Conservation (phyloP, 345 rosid genomes). For the Eucalyptus caleyi region DNA sequence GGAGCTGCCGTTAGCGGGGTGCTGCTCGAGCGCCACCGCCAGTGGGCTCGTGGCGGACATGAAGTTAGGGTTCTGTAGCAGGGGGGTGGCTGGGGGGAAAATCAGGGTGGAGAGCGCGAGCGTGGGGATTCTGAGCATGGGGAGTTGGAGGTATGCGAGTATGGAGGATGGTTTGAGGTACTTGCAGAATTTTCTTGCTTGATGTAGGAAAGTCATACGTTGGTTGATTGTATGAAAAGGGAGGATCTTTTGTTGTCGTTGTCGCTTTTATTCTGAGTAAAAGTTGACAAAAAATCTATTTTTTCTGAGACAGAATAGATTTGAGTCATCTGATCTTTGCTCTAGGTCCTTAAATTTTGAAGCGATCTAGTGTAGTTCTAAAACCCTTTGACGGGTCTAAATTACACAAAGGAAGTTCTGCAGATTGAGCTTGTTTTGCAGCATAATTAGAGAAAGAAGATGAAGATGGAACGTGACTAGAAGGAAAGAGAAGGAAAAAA, state of each 20-base stretch:
- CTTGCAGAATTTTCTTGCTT: constrained; percentile 27
- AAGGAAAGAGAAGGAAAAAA: background rate
- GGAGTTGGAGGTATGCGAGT: constrained; percentile 32
- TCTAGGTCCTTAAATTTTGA: background rate
- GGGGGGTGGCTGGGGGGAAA: background rate
- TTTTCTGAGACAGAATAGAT: background rate
- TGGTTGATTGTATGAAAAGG: background rate
- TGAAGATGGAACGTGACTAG: background rate
- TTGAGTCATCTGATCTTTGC: background rate
- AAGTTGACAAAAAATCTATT: background rate
- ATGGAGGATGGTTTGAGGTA: constrained; percentile 34
- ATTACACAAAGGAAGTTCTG: background rate
- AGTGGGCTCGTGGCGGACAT: constrained; percentile 29
- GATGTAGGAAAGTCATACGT: background rate
- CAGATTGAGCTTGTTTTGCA: background rate
- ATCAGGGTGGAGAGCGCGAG: constrained; percentile 12
- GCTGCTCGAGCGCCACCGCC: constrained; percentile 7
- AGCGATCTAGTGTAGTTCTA: background rate
- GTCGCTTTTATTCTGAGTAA: background rate
- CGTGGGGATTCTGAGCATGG: constrained; percentile 20
- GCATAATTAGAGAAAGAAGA: background rate
- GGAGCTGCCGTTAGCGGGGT: constrained; percentile 30
- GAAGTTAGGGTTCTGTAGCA: constrained; percentile 9
- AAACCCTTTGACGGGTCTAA: background rate
- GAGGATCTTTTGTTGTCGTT: background rate